These are phyloP conservation scores for Harringtonia aguacate DNA, from an alignment of 2,329 filamentous ascomycete genomes.

Conservation along the genomic window DNA sequence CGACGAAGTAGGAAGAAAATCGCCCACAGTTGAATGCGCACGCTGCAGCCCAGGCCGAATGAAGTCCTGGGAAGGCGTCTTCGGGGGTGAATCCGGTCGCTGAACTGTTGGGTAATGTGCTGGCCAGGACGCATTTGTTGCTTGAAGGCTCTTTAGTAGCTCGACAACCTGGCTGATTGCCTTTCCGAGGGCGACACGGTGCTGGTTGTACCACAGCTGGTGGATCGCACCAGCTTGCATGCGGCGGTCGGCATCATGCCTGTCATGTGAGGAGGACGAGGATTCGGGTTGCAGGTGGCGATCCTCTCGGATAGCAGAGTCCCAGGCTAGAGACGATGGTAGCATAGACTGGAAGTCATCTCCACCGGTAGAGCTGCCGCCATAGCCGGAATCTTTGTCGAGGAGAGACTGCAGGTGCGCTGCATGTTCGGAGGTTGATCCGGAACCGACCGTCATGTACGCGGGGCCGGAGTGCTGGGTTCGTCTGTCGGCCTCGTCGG, in stretches of 20 bases:
- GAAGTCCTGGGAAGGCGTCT: slow-evolving; percentile 29
- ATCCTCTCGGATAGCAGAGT: slow-evolving; percentile 34
- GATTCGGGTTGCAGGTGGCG: slow-evolving; percentile 30
- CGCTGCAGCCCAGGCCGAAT: slow-evolving; percentile 53
- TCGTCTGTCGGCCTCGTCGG: slow-evolving; percentile 11
- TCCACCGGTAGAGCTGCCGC: slow-evolving; percentile 63
- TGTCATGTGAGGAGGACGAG: slow-evolving; percentile 9
- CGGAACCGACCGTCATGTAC: slow-evolving; percentile 83
- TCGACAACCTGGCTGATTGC: slow-evolving; percentile 83
- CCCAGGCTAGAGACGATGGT: slow-evolving; percentile 27
- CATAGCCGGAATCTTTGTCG: slow-evolving; percentile 86
- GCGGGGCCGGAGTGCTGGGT: slow-evolving; percentile 13
- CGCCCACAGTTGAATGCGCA: slow-evolving; percentile 48
- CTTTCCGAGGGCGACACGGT: slow-evolving; percentile 74
- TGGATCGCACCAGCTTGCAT: slow-evolving; percentile 74
- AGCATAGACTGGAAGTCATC: slow-evolving; percentile 20
- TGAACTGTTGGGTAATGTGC: slow-evolving; percentile 88
- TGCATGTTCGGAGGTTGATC: slow-evolving; percentile 71
- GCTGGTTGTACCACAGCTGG: slow-evolving; percentile 91
- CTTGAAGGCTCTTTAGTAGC: slow-evolving; percentile 67
- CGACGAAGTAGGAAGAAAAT: slow-evolving; percentile 17
- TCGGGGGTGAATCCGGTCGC: slow-evolving; percentile 33
- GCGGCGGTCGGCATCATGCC: slow-evolving; percentile 52
- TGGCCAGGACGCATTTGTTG: slow-evolving; percentile 87
- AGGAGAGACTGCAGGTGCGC: slow-evolving; percentile 70